Evolutionary conservation across 805 yeast genomes (phyloP).

Genomic region (Blastobotrys terrestris): DNA sequence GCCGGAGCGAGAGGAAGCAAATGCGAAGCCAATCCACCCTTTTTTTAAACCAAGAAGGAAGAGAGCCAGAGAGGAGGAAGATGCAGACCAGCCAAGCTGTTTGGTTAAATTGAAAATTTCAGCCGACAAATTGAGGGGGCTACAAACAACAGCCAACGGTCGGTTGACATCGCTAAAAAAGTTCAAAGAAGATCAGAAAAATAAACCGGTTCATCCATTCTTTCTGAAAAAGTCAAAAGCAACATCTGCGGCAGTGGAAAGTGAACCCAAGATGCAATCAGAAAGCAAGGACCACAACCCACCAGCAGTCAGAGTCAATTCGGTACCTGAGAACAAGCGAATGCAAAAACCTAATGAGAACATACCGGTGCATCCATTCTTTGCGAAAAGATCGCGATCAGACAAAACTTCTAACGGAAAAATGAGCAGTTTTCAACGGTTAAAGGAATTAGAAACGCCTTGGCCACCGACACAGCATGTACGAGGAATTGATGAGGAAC

Average conservation of each 20-base stretch:
- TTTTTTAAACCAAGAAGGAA: conserved; percentile 3
- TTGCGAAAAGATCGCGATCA: conserved; percentile 3
- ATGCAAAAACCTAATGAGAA: background rate
- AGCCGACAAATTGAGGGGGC: background rate
- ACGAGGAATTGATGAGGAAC: conserved; percentile 1
- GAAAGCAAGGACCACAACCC: background rate
- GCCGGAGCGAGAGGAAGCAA: background rate
- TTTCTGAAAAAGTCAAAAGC: background rate
- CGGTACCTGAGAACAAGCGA: background rate
- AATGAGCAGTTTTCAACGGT: background rate
- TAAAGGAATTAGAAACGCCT: conserved; percentile 3
- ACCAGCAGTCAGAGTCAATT: background rate
- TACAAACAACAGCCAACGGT: background rate
- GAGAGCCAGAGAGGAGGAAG: background rate
- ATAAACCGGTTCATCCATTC: background rate
- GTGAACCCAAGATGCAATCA: background rate
- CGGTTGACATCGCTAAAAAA: background rate
- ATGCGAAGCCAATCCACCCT: conserved; percentile 2
- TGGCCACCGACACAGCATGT: conserved; percentile 8
- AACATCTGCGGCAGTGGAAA: background rate
- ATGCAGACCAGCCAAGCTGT: background rate
- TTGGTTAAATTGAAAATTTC: background rate
- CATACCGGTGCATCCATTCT: conserved; percentile 11
- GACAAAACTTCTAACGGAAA: background rate
- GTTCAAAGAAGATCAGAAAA: background rate